Evolutionary conservation across 768 basidiomycete species (phyloP), one percentile per base, ranked within the genome.

Genomic region (Mycena rebaudengoi): DNA sequence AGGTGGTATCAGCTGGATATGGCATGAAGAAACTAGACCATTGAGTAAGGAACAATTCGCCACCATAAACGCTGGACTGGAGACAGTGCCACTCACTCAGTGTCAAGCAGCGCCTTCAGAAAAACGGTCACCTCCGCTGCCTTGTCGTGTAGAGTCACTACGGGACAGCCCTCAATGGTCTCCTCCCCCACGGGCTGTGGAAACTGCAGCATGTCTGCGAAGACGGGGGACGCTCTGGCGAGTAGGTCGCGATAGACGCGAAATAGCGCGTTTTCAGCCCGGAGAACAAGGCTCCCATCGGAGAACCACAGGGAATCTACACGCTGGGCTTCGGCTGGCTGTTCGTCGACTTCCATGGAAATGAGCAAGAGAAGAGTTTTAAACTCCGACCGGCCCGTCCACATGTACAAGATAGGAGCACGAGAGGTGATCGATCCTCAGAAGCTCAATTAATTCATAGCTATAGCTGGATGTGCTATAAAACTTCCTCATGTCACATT

Each of bases 91-190:
- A 51, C 55, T 21, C 25, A 57, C 55, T 21, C 25, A 13, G 55
- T 23, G 25, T 45, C 41, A 37, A 57, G 46, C 14, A 57, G 25
- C 28, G 55, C 55, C n/a, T 30, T 45, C 29, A 57, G 25, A 29
- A 57, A 57, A 7, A 40, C 23, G n/a, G 55, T 46, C 5, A 57
- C 55, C n/a, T n/a, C n/a, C n/a, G n/a, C n/a, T n/a, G n/a, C n/a
- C 16, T 41, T 26, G 53, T 73, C 73, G 3, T 41, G 61, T 28
- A 73, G 53, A 23, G 59, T 62, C 8, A 74, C 66, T 13, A 74
- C 48, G 10, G 69, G 69, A 32, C 63, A 68, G 29, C 63, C 71
- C 20, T 73, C 69, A 32, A 66, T 69, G 4, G 52, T 4, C 49
- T 72, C 71, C 14, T n/a, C 39, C n/a, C 52, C 59, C 10, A 43